These are phyloP conservation scores for Penicilliopsis zonata DNA, from an alignment of 495 filamentous ascomycete species.

Conservation along the genomic window DNA sequence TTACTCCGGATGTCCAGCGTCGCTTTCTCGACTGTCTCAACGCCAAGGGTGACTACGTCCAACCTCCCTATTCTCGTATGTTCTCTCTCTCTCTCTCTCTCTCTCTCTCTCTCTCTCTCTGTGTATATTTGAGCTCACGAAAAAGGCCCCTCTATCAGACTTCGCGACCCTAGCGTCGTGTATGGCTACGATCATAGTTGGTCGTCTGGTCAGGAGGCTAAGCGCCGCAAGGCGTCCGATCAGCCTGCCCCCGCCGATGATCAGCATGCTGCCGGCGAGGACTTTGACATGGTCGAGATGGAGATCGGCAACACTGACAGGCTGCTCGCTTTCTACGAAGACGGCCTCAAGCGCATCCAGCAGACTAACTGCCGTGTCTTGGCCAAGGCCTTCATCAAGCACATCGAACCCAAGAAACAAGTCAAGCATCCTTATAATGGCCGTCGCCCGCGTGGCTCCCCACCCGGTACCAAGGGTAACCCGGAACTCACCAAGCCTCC, in stretches of 20 bases:
- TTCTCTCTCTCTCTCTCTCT: not conserved
- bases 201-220: conserved; percentile 12
- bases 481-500: conserved; percentile 51
- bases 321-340: conserved; percentile 24
- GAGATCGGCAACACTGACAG: conserved; percentile 26
- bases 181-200: conserved; percentile 7
- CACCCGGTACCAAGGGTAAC: conserved; percentile 27
- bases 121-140: no score
- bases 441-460: conserved; percentile 26
- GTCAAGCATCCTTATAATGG: conserved; percentile 71
- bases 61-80: conserved; percentile 19
- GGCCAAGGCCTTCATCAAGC: conserved; percentile 70
- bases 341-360: conserved; percentile 30
- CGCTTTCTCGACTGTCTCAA: conserved; percentile 27
- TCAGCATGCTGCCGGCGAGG: no score
- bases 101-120: not conserved
- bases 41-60: conserved; percentile 18
- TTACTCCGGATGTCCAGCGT: conserved; percentile 25
- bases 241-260: no score
- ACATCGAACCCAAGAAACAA: conserved; percentile 80
- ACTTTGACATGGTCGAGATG: conserved; percentile 26
- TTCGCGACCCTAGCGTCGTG: no score
- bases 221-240: conserved; percentile 20
- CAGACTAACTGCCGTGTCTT: conserved; percentile 39
- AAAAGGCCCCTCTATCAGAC: no score